phyloP scores from a whole-genome alignment of 164 flowering plant genomes.

The Kingdonia uniflora region DNA sequence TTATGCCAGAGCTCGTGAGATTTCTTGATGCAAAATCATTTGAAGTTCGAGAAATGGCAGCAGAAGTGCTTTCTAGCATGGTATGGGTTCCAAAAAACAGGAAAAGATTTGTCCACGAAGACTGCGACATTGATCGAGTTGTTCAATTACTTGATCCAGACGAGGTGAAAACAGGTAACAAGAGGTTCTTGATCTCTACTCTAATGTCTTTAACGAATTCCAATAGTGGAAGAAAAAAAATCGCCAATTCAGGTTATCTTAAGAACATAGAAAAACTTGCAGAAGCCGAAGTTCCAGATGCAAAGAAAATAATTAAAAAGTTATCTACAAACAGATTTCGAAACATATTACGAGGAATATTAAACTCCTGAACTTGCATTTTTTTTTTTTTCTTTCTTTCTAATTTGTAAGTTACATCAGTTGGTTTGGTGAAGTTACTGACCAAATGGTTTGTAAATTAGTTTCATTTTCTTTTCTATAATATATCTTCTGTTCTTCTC shows the following conservation, averaged over 20 bases:
- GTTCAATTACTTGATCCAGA: constrained; percentile 54
- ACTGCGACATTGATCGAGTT: constrained; percentile 31
- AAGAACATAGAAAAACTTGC: constrained; percentile 76
- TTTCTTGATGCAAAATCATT: constrained; percentile 60
- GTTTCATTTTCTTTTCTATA: too few species aligned
- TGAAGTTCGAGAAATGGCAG: constrained; percentile 69
- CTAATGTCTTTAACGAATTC: constrained; percentile 45
- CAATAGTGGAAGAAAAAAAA: constrained; percentile 61
- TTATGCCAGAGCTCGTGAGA: constrained; percentile 59
- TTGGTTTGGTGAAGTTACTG: background rate
- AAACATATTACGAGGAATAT: constrained; percentile 49
- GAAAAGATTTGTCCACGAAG: constrained; percentile 51
- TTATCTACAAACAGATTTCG: constrained; percentile 47
- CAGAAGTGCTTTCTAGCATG: constrained; percentile 53
- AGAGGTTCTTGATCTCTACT: constrained; percentile 50
- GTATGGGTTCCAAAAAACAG: constrained; percentile 48
- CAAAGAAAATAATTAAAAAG: constrained; percentile 56
- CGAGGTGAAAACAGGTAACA: constrained; percentile 46
- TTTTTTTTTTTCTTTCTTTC: constrained; percentile 2
- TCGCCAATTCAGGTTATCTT: constrained; percentile 46
- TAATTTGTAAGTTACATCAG: constrained; percentile 12
- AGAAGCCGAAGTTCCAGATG: constrained; percentile 56
- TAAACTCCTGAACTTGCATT: constrained; percentile 33
- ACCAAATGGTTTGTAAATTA: too few species aligned
- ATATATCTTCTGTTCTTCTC: too few species aligned